These are phyloP conservation scores for Hypoxylon sp. DNA, from an alignment of 2,329 filamentous ascomycete genomes.

Conservation along the genomic window DNA sequence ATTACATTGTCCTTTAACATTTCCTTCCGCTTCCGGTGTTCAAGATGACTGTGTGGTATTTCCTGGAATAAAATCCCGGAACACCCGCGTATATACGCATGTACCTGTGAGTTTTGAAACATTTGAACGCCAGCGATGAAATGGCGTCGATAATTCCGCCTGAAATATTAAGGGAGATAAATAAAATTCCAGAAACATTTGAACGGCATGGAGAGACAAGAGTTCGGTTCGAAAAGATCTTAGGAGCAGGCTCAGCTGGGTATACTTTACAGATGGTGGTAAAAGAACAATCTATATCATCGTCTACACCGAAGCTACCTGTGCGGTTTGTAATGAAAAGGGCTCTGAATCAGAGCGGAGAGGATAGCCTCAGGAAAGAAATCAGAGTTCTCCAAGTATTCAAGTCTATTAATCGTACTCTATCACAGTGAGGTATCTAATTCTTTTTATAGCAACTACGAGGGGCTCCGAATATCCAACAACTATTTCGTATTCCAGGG, in stretches of 20 bases:
- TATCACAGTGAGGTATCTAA: constrained; percentile 2
- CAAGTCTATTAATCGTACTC: neutral
- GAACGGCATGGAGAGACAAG: neutral
- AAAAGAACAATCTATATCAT: constrained; percentile 7
- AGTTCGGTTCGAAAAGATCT: constrained; percentile 38
- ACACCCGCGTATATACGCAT: neutral
- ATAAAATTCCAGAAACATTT: neutral
- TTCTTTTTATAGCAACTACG: constrained; percentile 33
- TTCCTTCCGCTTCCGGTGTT: constrained; percentile 12
- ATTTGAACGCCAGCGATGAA: neutral
- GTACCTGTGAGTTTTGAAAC: neutral
- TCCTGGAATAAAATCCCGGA: no score
- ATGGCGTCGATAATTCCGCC: neutral
- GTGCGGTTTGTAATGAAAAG: constrained; percentile 44
- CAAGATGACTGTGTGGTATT: neutral
- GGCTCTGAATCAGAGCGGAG: constrained; percentile 14
- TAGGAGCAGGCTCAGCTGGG: constrained; percentile 39
- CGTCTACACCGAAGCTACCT: neutral
- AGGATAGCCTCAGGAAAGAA: constrained; percentile 31
- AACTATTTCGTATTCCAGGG: constrained; percentile 30
- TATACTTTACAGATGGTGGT: constrained; percentile 40
- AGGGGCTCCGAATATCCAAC: constrained; percentile 41
- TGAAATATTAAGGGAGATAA: neutral
- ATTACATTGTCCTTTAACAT: neutral
- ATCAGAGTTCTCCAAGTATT: constrained; percentile 36